Conservation (phyloP, 176 grass and related monocot species). For the Aegilops speltoides region DNA sequence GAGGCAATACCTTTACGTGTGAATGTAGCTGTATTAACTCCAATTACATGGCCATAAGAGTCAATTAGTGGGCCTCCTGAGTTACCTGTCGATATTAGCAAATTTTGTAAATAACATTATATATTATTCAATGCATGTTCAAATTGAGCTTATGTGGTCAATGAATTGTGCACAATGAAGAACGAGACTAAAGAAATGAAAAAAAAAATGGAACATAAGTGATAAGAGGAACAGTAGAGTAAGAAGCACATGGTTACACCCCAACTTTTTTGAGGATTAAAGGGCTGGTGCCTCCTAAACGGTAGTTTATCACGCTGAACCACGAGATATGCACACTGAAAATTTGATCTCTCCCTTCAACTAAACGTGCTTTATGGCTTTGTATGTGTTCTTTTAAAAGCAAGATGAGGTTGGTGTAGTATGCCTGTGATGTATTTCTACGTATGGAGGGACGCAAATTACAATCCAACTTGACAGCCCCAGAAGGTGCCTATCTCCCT, state of each 20-base stretch:
- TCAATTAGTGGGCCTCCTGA: slow-evolving; percentile 87
- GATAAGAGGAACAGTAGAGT: not conserved
- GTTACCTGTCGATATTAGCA: slow-evolving; percentile 46
- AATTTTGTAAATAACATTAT: slow-evolving; percentile 11
- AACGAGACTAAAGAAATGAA: not conserved
- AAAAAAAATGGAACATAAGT: not conserved
- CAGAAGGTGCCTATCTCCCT: not conserved
- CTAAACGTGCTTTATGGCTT: not conserved
- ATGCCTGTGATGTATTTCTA: not conserved
- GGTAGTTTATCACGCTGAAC: not conserved
- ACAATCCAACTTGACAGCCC: not conserved
- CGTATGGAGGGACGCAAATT: not conserved
- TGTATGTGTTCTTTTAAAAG: not conserved
- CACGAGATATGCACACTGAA: not conserved
- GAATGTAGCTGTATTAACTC: slow-evolving; percentile 90
- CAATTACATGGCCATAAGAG: slow-evolving; percentile 90
- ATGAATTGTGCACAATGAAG: not conserved
- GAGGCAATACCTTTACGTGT: slow-evolving; percentile 68
- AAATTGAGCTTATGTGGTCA: not conserved
- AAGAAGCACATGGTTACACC: not conserved
- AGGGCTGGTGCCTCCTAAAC: not conserved
- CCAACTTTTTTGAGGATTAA: not conserved
- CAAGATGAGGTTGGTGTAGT: not conserved
- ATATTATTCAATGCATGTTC: not conserved
- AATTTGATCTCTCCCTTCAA: not conserved